phyloP scores from a whole-genome alignment of 306 rosid genomes.

The Cucurbita argyrosperma region DNA sequence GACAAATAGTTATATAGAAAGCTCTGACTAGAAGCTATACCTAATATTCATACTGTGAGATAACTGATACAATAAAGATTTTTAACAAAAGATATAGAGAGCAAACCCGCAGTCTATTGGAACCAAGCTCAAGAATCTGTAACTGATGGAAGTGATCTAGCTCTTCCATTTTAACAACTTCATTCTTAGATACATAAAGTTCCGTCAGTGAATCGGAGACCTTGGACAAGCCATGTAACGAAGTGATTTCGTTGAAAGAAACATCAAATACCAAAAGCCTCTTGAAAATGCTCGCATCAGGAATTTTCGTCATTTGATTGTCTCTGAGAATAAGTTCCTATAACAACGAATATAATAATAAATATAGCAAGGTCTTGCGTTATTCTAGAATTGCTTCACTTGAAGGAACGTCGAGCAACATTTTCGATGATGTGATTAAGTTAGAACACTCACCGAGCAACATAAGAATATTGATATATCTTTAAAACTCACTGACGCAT shows the following conservation, averaged over 20 bases:
- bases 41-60: not conserved
- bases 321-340: slow-evolving; percentile 83
- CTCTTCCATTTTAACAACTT: slow-evolving; percentile 66
- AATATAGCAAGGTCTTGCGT: not conserved
- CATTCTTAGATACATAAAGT: slow-evolving; percentile 81
- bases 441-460: not conserved
- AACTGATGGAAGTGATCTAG: slow-evolving; percentile 60
- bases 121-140: slow-evolving; percentile 83
- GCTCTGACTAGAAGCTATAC: not conserved
- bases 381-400: not conserved
- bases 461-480: not conserved
- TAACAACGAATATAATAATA: not conserved
- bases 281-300: slow-evolving; percentile 56
- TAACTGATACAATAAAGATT: not conserved
- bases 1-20: not conserved
- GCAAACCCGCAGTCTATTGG: slow-evolving; percentile 72
- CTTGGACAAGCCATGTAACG: slow-evolving; percentile 41
- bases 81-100: not conserved
- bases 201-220: slow-evolving; percentile 56
- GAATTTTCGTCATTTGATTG: slow-evolving; percentile 53
- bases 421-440: not conserved
- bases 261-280: slow-evolving; percentile 65
- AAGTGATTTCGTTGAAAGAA: slow-evolving; percentile 67
- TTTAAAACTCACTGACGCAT: not conserved
- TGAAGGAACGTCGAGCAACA: not conserved